Conservation (phyloP, 2,329 filamentous ascomycete genomes). For the Atkinsonella hypoxylon region DNA sequence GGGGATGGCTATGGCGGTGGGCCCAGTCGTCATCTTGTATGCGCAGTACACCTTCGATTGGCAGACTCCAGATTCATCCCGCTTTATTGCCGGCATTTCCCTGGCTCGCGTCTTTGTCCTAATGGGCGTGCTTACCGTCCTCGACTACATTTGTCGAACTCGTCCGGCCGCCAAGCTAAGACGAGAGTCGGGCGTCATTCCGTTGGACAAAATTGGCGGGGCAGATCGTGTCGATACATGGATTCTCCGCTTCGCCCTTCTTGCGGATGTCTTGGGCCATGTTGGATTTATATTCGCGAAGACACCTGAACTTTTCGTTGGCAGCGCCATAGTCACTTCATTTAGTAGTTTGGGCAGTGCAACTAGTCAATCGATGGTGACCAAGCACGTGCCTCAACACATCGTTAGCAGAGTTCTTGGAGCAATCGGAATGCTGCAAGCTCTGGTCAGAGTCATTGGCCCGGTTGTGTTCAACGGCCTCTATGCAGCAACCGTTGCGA, state of each 20-base stretch:
- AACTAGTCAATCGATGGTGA: conserved; percentile 71
- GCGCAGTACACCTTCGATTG: conserved; percentile 69
- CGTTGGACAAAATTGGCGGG: conserved; percentile 46
- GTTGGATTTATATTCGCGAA: conserved; percentile 60
- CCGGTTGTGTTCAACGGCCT: conserved; percentile 78
- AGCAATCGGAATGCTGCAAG: conserved; percentile 75
- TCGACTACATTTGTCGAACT: conserved; percentile 64
- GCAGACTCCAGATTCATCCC: conserved; percentile 67
- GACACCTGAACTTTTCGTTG: conserved; percentile 51
- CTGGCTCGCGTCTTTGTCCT: conserved; percentile 64
- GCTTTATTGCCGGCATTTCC: conserved; percentile 73
- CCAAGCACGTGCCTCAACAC: conserved; percentile 80
- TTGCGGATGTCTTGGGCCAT: conserved; percentile 67
- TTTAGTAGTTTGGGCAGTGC: conserved; percentile 78
- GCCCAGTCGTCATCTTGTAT: conserved; percentile 77
- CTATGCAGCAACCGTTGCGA: conserved; percentile 69
- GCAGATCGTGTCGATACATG: conserved; percentile 68
- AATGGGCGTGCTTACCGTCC: conserved; percentile 58
- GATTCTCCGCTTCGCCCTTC: conserved; percentile 61
- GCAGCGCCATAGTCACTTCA: conserved; percentile 60
- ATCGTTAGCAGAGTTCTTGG: conserved; percentile 80
- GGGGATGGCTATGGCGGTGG: conserved; percentile 67
- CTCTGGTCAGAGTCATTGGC: conserved; percentile 63
- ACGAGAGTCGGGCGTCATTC: conserved; percentile 23
- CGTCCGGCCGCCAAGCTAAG: conserved; percentile 33